Evolutionary conservation across 768 basidiomycete genomes (phyloP), one percentile per base, ranked within the genome.

Genomic region (Amanita jacksonii): DNA sequence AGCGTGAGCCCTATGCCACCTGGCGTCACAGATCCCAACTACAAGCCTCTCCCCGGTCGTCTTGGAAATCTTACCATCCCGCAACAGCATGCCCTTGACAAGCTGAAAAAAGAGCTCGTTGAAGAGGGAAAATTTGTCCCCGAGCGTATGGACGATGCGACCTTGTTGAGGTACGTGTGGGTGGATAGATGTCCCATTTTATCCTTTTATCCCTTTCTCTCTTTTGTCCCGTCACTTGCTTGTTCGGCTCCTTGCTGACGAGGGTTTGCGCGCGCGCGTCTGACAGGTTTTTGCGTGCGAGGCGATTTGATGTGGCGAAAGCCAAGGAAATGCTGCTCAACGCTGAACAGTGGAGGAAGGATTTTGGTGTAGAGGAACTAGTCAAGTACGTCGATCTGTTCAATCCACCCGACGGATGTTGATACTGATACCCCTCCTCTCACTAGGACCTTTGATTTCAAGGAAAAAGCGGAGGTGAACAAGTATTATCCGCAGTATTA

Each of bases 401-500:
- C 10, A 27, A 25, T 24, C 22, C 13, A 28, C n/a, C 25, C 13
- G n/a, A 28, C 18, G 20, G 1, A 34, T 38, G 43, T 48, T 27
- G 49, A 46, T 37, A 34, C 35, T 37, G 35, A 35, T 23, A 35
- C 33, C 35, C 33, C 19, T 8, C 30, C 41, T 18, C 3, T 48
- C 4, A 27, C n/a, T 31, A 89, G 89, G 52, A 81, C 75, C 58
- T 98, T 96, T 58, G 77, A 84, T 41, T 97, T 93, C 63, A 75
- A 74, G 45, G 92, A 96, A 63, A 82, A 81, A 57, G 64, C 62
- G 28, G 72, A 79, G 53, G 92, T 97, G 6, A 78, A 91, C 72
- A 85, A 87, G 65, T 90, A 85, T 55, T 98, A 96, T 57, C 92
- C 93, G 2, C 91, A 94, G 55, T 96, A 77, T 64, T 96, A 97